Evolutionary conservation across 2,329 filamentous ascomycete species (phyloP).

Genomic region (Colletotrichum sidae): DNA sequence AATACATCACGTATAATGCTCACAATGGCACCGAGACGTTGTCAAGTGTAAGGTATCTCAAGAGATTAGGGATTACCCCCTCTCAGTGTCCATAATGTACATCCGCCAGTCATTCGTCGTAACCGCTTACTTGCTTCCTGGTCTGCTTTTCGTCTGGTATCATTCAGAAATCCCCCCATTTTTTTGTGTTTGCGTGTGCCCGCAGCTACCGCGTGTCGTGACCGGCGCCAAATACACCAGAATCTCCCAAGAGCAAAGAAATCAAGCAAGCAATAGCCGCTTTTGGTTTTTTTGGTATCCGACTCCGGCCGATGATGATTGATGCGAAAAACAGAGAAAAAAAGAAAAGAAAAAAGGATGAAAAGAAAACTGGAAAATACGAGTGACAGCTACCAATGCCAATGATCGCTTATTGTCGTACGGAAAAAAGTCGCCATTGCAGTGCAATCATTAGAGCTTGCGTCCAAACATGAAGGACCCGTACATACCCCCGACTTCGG

Average conservation of each 20-base stretch:
- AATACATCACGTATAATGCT: background rate
- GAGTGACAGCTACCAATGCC: background rate
- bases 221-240: slow-evolving; percentile 6
- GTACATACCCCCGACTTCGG: slow-evolving; percentile 95
- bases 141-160: slow-evolving; percentile 3
- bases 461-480: slow-evolving; percentile 77
- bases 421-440: slow-evolving; percentile 16
- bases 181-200: slow-evolving; percentile 1
- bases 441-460: slow-evolving; percentile 56
- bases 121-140: slow-evolving; percentile 14
- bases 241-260: background rate
- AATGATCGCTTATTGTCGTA: slow-evolving; percentile 16
- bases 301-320: slow-evolving; percentile 32
- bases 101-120: slow-evolving; percentile 25
- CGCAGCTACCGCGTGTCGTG: slow-evolving; percentile 23
- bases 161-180: slow-evolving; percentile 2
- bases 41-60: background rate
- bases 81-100: slow-evolving; percentile 20
- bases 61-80: slow-evolving; percentile 23
- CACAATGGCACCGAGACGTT: background rate
- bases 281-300: slow-evolving; percentile 33
- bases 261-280: slow-evolving; percentile 11
- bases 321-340: background rate
- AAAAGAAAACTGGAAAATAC: slow-evolving; percentile 5
- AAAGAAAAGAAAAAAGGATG: background rate